Evolutionary conservation across 2,329 filamentous ascomycete genomes (phyloP).

Genomic region (Sclerotinia spermophila): DNA sequence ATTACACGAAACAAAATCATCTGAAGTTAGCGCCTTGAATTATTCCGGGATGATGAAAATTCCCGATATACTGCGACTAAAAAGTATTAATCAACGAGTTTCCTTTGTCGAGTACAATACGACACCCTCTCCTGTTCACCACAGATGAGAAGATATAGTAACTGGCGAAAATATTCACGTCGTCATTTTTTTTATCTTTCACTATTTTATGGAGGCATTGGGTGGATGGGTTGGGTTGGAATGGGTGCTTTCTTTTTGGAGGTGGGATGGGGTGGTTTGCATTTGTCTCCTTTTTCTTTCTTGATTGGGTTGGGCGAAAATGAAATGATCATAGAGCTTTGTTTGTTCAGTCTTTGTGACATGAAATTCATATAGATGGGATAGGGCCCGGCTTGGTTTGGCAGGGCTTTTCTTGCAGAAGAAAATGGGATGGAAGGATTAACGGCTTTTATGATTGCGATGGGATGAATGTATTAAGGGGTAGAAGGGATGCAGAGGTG

Average conservation of each 20-base stretch:
- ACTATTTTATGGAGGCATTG: conserved; percentile 2
- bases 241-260: neutral
- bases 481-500: neutral
- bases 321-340: conserved; percentile 13
- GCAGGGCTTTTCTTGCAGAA: conserved; percentile 10
- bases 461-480: neutral
- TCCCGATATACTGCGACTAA: neutral
- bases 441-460: conserved; percentile 15
- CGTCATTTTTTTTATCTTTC: neutral
- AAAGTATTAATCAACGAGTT: conserved; percentile 17
- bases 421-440: conserved; percentile 5
- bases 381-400: neutral
- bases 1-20: conserved; percentile 16
- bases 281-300: neutral
- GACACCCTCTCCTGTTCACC: neutral
- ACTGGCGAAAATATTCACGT: conserved; percentile 11
- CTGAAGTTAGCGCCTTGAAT: conserved; percentile 6
- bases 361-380: conserved; percentile 17
- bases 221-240: neutral
- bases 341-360: conserved; percentile 1
- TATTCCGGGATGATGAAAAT: conserved; percentile 10
- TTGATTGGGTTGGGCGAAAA: conserved; percentile 8
- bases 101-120: conserved; percentile 7
- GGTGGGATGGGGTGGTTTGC: neutral
- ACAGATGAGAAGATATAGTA: conserved; percentile 1